Conservation (phyloP, 2,329 filamentous ascomycete genomes). For the Fusarium acutatum region DNA sequence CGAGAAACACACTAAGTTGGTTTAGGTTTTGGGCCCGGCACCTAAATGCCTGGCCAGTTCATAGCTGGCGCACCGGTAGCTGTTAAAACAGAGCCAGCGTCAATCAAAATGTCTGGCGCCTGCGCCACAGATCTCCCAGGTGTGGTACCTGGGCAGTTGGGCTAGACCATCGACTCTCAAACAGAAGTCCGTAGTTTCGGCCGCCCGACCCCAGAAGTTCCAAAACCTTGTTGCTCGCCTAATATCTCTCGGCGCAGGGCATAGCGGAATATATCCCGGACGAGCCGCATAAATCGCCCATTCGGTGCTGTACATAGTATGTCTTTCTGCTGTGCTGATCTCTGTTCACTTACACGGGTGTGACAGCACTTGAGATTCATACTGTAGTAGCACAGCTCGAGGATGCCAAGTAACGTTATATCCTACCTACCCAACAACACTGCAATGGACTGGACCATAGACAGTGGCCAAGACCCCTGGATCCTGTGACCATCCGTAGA, state of each 20-base stretch:
- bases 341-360: not conserved
- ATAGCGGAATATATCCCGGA: slow-evolving; percentile 27
- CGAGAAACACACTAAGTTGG: slow-evolving; percentile 22
- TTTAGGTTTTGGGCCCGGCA: slow-evolving; percentile 15
- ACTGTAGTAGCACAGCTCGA: not conserved
- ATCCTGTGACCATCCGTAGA: slow-evolving; percentile 3
- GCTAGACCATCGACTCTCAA: not conserved
- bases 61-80: slow-evolving; percentile 4
- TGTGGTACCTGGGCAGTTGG: slow-evolving; percentile 7
- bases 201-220: slow-evolving; percentile 15
- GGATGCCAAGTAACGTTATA: not conserved
- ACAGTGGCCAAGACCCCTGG: slow-evolving; percentile 10
- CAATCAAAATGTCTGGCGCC: slow-evolving; percentile 1
- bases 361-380: not conserved
- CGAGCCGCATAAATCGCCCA: slow-evolving; percentile 12
- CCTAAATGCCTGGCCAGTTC: slow-evolving; percentile 8
- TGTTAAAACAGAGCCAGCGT: slow-evolving; percentile 6
- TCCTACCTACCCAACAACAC: not conserved
- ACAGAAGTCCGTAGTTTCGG: slow-evolving; percentile 8
- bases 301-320: not conserved
- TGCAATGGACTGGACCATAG: not conserved
- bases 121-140: slow-evolving; percentile 29
- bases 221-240: slow-evolving; percentile 9
- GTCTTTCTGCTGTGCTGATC: slow-evolving; percentile 19
- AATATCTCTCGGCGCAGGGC: slow-evolving; percentile 4